phyloP scores from a whole-genome alignment of 148 eudicot species.

The Diospyros kaki region DNA sequence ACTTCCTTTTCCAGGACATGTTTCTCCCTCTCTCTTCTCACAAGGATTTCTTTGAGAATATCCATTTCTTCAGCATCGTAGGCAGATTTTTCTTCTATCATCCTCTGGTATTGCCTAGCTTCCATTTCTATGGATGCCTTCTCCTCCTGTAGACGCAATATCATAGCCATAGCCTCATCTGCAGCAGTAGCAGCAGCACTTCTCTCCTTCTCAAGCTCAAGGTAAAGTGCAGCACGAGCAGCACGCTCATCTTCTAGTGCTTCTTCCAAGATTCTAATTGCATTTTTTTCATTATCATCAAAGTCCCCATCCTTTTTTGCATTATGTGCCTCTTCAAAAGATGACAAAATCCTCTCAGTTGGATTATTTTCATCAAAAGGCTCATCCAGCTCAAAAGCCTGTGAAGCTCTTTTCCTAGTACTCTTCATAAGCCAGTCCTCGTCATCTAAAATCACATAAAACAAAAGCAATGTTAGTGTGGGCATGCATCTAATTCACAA shows the following conservation, averaged over 20 bases:
- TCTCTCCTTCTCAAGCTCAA: conserved; percentile 92
- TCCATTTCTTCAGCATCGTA: conserved; percentile 95
- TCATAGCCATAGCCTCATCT: conserved; percentile 99
- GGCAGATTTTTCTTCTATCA: conserved; percentile 81
- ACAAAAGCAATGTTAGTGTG: not conserved
- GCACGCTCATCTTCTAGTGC: conserved; percentile 66
- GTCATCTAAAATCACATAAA: conserved; percentile 28
- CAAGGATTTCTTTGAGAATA: conserved; percentile 75
- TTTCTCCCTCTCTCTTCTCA: conserved; percentile 76
- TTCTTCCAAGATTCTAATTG: conserved; percentile 48
- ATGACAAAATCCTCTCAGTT: conserved; percentile 15
- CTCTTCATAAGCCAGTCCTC: conserved; percentile 15
- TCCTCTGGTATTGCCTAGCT: conserved; percentile 90
- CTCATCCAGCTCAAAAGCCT: conserved; percentile 24
- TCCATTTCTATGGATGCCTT: conserved; percentile 91
- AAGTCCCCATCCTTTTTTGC: conserved; percentile 15
- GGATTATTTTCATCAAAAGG: conserved; percentile 28
- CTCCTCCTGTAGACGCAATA: conserved; percentile 80
- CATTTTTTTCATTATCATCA: conserved; percentile 35
- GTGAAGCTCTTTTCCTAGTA: conserved; percentile 23
- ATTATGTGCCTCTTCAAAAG: conserved; percentile 25
- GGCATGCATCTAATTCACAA: not conserved
- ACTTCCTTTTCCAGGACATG: conserved; percentile 80
- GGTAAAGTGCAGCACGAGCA: conserved; percentile 59
- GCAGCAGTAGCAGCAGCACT: conserved; percentile 91